Evolutionary conservation across 2,329 filamentous ascomycete genomes (phyloP).

Genomic region (Huntiella moniliformis): DNA sequence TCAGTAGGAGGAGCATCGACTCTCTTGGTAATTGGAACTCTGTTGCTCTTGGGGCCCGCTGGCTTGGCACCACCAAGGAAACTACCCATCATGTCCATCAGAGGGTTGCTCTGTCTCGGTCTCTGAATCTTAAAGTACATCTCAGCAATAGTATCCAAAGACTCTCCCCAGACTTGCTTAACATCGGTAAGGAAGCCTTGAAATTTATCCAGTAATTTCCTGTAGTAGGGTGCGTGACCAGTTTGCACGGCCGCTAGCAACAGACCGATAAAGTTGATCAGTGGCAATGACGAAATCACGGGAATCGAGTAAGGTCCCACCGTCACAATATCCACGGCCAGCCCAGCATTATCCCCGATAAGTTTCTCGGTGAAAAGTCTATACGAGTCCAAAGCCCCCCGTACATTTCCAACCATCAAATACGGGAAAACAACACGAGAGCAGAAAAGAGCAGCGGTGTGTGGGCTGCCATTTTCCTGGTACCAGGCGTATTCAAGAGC

Average conservation of each 20-base stretch:
- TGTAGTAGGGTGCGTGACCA: constrained; percentile 59
- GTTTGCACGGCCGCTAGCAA: constrained; percentile 70
- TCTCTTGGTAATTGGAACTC: constrained; percentile 25
- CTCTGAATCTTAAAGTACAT: constrained; percentile 92
- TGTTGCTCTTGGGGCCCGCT: constrained; percentile 17
- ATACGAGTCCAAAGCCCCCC: constrained; percentile 69
- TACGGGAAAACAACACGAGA: constrained; percentile 80
- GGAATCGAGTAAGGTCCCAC: constrained; percentile 53
- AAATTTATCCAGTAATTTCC: constrained; percentile 68
- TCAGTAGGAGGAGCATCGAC: constrained; percentile 35
- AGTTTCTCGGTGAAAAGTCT: constrained; percentile 36
- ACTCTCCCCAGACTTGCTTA: constrained; percentile 53
- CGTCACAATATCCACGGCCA: constrained; percentile 67
- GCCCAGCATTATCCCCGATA: constrained; percentile 24
- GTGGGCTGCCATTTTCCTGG: constrained; percentile 56
- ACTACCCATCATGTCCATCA: constrained; percentile 96
- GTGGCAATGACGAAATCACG: constrained; percentile 77
- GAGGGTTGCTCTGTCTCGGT: constrained; percentile 73
- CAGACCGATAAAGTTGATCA: constrained; percentile 84
- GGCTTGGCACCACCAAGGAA: constrained; percentile 54
- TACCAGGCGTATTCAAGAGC: constrained; percentile 91
- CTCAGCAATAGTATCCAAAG: constrained; percentile 73
- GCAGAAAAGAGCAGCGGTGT: constrained; percentile 71
- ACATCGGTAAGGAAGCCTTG: constrained; percentile 57
- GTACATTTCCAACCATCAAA: constrained; percentile 73